These are phyloP conservation scores for Psilocybe sp. DNA, from an alignment of 768 basidiomycete species.

Conservation along the genomic window DNA sequence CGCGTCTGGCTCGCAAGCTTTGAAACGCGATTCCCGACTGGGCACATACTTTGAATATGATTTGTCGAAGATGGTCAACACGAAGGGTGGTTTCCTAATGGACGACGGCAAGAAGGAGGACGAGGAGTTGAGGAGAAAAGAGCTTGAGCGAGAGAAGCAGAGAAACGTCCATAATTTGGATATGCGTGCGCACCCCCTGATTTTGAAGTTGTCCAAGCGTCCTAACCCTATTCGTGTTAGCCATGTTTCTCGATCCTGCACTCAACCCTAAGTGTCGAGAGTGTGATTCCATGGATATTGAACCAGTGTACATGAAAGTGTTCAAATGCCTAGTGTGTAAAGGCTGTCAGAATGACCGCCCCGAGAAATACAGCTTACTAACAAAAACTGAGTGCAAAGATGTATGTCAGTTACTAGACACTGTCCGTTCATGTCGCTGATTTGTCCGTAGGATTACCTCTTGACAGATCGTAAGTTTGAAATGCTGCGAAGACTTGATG, in stretches of 20 bases:
- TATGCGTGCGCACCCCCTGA: slow-evolving; percentile 49
- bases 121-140: slow-evolving; percentile 70
- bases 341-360: slow-evolving; percentile 83
- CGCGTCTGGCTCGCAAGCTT: slow-evolving; percentile 42
- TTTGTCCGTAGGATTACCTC: slow-evolving; percentile 75
- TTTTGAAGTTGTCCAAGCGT: not conserved
- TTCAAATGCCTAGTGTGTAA: slow-evolving; percentile 88
- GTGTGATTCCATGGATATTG: slow-evolving; percentile 87
- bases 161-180: slow-evolving; percentile 73
- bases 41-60: slow-evolving; percentile 98
- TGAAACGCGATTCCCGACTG: slow-evolving; percentile 73
- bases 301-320: slow-evolving; percentile 74
- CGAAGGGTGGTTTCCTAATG: slow-evolving; percentile 92
- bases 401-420: slow-evolving; percentile 38
- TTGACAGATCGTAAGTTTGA: slow-evolving; percentile 77
- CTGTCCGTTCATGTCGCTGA: slow-evolving; percentile 7
- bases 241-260: slow-evolving; percentile 70
- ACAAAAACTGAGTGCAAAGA: slow-evolving; percentile 99
- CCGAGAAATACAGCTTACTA: slow-evolving; percentile 90
- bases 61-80: slow-evolving; percentile 93
- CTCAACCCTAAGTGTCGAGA: slow-evolving; percentile 83
- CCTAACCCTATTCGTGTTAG: slow-evolving; percentile 35
- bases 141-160: slow-evolving; percentile 79
- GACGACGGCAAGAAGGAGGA: slow-evolving; percentile 84
- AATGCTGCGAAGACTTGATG: not conserved